Evolutionary conservation across 2,329 filamentous ascomycete genomes (phyloP), one percentile per base, ranked within the genome.

Genomic region (Epichloe uncinata): DNA sequence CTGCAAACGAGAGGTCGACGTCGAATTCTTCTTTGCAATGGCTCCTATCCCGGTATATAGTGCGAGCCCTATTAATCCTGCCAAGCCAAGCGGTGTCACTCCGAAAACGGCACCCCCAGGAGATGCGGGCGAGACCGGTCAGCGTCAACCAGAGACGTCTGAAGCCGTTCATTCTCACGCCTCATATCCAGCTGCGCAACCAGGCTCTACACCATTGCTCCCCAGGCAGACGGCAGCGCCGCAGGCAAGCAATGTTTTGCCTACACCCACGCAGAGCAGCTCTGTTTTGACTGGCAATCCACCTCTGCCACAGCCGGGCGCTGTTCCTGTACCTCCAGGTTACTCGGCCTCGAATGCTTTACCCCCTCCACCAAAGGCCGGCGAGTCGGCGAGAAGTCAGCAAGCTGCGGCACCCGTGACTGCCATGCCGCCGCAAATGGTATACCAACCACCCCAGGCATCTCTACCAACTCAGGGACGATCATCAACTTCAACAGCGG

Each of bases 1-100:
- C 26, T 34, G 45, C 45, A 22, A 40, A 20, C 37, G 20, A 42
- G 22, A 16, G 16, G 20, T 41, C 36, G 37, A 30, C n/a, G 4
- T 20, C n/a, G 33, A 41, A 12, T 13, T 35, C 47, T 3, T 34
- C 33, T 38, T 15, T 59, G 67, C 44, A n/a, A 82, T 82, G 79
- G 71, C 78, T 45, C 73, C 78, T n/a, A 74, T 83, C 53, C 75
- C 73, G 45, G 72, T 82, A 41, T 79, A 80, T 63, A 74, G 71
- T 36, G 63, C 74, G 49, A 79, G 76, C 61, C 79, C 79, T 43
- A 79, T 82, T 62, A 75, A 69, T 57, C 73, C 75, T 37, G 66
- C 73, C 51, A 81, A 79, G 64, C 68, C 77, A 45, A 67, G 69
- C 15, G 74, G 68, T 34, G 60, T 66, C 41, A 75, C 73, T 18